Conservation (phyloP, 164 flowering plant species). For the Platanus orientalis region DNA sequence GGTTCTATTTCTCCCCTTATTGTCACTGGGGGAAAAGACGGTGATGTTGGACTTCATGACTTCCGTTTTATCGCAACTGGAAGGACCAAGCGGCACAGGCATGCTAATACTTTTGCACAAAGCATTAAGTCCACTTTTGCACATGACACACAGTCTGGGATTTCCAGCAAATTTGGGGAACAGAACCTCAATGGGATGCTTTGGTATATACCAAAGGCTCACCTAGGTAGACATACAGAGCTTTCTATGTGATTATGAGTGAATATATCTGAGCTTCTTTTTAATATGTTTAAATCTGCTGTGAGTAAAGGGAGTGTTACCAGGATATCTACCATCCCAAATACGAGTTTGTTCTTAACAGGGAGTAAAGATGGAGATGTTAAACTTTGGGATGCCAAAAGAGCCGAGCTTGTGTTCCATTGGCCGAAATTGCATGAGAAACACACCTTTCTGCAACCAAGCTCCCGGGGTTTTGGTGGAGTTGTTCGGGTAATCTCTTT, state of each 20-base stretch:
- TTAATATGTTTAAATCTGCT: conserved; percentile 10
- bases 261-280: background rate
- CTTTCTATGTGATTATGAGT: conserved; percentile 4
- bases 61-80: conserved; percentile 96
- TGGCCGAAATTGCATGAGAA: conserved; percentile 93
- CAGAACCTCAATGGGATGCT: conserved; percentile 85
- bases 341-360: conserved; percentile 88
- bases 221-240: conserved; percentile 50
- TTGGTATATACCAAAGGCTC: conserved; percentile 98
- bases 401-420: conserved; percentile 58
- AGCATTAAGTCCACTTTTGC: conserved; percentile 22
- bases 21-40: conserved; percentile 87
- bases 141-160: conserved; percentile 23
- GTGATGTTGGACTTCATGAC: conserved; percentile 93
- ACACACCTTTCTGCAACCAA: conserved; percentile 88
- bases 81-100: conserved; percentile 57
- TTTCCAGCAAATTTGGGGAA: conserved; percentile 38
- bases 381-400: conserved; percentile 96
- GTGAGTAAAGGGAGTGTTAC: conserved; percentile 63
- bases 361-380: conserved; percentile 99
- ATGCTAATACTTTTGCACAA: conserved; percentile 33
- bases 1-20: conserved; percentile 89
- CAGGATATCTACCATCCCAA: conserved; percentile 75
- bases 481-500: conserved; percentile 60
- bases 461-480: conserved; percentile 81